Evolutionary conservation across 2,329 filamentous ascomycete species (phyloP).

Genomic region (Amesomyces nigricolor): DNA sequence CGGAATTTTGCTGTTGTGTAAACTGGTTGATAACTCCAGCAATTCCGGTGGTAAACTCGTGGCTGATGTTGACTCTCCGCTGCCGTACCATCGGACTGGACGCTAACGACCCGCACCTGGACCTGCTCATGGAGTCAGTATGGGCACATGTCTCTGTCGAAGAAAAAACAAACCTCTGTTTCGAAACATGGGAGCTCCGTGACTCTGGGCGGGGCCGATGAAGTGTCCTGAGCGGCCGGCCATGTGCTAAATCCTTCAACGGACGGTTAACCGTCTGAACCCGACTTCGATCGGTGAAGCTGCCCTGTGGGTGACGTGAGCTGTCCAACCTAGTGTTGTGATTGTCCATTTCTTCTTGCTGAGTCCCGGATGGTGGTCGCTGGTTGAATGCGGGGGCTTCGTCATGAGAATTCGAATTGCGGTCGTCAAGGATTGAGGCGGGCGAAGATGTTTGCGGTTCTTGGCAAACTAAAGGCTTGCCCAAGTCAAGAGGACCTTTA

Average conservation of each 20-base stretch:
- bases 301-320: not conserved
- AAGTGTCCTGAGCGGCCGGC: not conserved
- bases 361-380: not conserved
- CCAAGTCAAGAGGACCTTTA: not conserved
- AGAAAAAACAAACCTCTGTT: conserved; percentile 2
- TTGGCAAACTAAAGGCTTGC: not conserved
- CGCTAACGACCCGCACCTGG: conserved; percentile 8
- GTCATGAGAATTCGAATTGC: not conserved
- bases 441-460: not conserved
- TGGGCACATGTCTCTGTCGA: not conserved
- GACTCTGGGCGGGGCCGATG: conserved; percentile 14
- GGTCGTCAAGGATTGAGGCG: not conserved
- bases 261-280: conserved; percentile 7
- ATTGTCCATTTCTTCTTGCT: not conserved
- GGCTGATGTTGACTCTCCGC: conserved; percentile 14
- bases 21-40: conserved; percentile 22
- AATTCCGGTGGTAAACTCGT: conserved; percentile 20
- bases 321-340: not conserved
- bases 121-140: conserved; percentile 2
- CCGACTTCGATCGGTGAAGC: not conserved
- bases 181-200: conserved; percentile 19
- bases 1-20: conserved; percentile 18
- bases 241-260: not conserved
- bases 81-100: conserved; percentile 16
- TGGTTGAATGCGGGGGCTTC: not conserved